Evolutionary conservation across 495 filamentous ascomycete genomes (phyloP).

Genomic region (Penicillium silybi): DNA sequence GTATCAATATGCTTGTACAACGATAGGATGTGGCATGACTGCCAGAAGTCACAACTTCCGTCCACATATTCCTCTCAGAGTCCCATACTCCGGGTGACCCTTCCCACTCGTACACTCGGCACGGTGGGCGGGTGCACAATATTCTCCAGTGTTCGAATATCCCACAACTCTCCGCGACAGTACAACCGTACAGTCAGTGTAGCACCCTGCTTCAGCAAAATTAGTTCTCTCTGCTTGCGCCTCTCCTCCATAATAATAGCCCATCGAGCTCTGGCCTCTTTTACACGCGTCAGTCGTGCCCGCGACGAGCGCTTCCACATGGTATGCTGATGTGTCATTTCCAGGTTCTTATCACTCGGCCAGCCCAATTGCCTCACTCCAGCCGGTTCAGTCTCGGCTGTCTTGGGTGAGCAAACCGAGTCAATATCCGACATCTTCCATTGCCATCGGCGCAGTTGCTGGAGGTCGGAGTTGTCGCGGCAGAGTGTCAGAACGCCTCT

Average conservation of each 20-base stretch:
- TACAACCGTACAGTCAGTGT: slow-evolving; percentile 20
- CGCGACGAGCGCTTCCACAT: slow-evolving; percentile 23
- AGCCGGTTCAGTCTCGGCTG: background rate
- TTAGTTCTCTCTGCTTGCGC: slow-evolving; percentile 15
- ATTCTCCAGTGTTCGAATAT: slow-evolving; percentile 11
- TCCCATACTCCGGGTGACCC: slow-evolving; percentile 7
- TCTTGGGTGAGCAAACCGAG: background rate
- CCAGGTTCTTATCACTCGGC: slow-evolving; percentile 16
- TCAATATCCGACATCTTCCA: slow-evolving; percentile 17
- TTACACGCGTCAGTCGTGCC: slow-evolving; percentile 10
- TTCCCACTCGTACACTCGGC: slow-evolving; percentile 1
- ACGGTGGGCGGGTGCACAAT: background rate
- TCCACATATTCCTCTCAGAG: slow-evolving; percentile 1
- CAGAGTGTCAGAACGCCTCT: slow-evolving; percentile 25
- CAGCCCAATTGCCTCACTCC: slow-evolving; percentile 10
- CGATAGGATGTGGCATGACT: background rate
- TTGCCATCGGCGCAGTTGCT: slow-evolving; percentile 25
- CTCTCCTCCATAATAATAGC: slow-evolving; percentile 26
- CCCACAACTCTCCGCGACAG: slow-evolving; percentile 14
- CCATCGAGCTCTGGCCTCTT: slow-evolving; percentile 19
- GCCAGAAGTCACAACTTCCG: background rate
- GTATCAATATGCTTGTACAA: background rate
- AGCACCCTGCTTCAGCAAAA: slow-evolving; percentile 7
- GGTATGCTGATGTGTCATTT: slow-evolving; percentile 19
- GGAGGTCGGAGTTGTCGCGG: slow-evolving; percentile 25